A percentile compares a stretch with the other conserved stretches of the same genome.
Conservation (phyloP, 2,329 filamentous ascomycete species). For the Curvularia sp. region DNA sequence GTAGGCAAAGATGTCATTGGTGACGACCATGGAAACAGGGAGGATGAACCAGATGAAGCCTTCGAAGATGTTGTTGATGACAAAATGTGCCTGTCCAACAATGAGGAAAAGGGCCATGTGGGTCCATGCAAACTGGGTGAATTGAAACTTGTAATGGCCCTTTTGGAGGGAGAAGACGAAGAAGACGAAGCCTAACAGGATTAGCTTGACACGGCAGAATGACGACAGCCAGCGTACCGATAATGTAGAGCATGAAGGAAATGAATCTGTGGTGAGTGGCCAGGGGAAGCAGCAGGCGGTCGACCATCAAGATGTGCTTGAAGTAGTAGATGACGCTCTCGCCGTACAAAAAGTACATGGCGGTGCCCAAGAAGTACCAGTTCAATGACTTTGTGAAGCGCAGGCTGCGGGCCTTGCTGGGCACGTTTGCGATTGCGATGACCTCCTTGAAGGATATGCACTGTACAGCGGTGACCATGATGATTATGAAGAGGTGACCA, state of each 20-base stretch:
- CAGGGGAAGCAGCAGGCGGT: conserved; percentile 89
- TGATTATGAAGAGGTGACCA: conserved; percentile 96
- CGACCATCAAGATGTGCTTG: conserved; percentile 96
- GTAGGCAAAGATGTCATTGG: conserved; percentile 98
- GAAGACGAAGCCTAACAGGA: conserved; percentile 83
- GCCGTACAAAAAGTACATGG: conserved; percentile 99
- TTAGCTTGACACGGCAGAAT: conserved; percentile 31
- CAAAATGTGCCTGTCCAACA: conserved; percentile 96
- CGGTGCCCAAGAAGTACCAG: conserved; percentile 98
- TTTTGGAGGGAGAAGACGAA: conserved; percentile 95
- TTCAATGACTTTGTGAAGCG: conserved; percentile 95
- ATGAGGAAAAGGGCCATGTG: conserved; percentile 99
- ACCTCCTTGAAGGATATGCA: conserved; percentile 99
- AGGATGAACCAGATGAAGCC: conserved; percentile 99
- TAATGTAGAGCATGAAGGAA: conserved; percentile 96
- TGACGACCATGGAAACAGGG: conserved; percentile 92
- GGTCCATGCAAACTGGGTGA: conserved; percentile 99
- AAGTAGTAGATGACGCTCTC: conserved; percentile 99
- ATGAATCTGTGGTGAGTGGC: conserved; percentile 98
- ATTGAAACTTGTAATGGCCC: conserved; percentile 97
- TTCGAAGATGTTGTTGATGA: conserved; percentile 99
- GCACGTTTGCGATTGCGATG: conserved; percentile 95
- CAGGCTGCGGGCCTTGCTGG: conserved; percentile 86
- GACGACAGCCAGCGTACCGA: conserved; percentile 67
- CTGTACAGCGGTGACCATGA: conserved; percentile 89